Percentiles rank a stretch among this genome's conserved stretches.
These are phyloP conservation scores for Monosporozyma servazzii DNA, from an alignment of 805 yeast genomes.

Conservation along the genomic window DNA sequence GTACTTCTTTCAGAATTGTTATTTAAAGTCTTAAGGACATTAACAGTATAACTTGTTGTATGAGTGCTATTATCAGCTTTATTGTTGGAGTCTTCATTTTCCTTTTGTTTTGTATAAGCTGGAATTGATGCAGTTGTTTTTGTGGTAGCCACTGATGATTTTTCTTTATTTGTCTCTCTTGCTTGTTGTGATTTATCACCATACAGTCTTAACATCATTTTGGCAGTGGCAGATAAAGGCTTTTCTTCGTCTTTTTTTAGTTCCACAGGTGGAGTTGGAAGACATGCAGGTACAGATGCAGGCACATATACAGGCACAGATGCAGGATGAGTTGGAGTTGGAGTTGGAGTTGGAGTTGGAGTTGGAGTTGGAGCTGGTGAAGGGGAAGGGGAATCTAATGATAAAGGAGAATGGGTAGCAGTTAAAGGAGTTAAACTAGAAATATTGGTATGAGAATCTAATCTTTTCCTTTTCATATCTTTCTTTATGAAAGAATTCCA, in stretches of 20 bases:
- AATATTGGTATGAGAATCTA: conserved; percentile 5
- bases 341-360: not conserved
- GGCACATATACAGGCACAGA: no score
- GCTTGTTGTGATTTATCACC: conserved; percentile 7
- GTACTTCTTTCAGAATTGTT: not conserved
- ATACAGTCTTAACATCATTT: conserved; percentile 12
- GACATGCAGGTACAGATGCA: no score
- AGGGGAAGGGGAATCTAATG: not conserved
- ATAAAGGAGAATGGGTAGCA: not conserved
- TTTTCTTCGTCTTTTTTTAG: not conserved
- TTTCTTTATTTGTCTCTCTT: not conserved
- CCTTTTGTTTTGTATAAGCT: not conserved
- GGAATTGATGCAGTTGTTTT: not conserved
- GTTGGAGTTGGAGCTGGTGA: not conserved
- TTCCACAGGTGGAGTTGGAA: not conserved
- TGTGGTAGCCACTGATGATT: not conserved
- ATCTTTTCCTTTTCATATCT: conserved; percentile 20
- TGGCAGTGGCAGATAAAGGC: conserved; percentile 12
- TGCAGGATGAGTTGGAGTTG: not conserved
- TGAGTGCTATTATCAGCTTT: not conserved
- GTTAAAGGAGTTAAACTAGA: conserved; percentile 2
- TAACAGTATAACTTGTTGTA: not conserved
- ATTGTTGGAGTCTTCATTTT: not conserved
- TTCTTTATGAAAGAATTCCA: conserved; percentile 8
- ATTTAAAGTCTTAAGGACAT: not conserved